Evolutionary conservation across 2,329 filamentous ascomycete species (phyloP).

Genomic region (Hypoxylon sp.): DNA sequence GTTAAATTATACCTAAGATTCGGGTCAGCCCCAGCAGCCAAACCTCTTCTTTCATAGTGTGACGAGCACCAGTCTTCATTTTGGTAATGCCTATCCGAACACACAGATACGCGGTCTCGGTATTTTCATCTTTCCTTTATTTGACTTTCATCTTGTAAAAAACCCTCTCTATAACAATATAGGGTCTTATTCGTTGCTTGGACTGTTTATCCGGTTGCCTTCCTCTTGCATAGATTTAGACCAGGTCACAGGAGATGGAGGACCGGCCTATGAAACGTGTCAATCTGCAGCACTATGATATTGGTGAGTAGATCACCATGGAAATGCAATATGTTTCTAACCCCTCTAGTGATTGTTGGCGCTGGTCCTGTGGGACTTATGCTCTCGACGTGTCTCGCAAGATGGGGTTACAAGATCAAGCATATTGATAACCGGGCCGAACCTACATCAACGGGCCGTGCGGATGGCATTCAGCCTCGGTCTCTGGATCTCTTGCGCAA

Average conservation of each 20-base stretch:
- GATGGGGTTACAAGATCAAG: conserved; percentile 96
- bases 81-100: too few species aligned
- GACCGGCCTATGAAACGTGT: conserved; percentile 36
- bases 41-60: conserved; percentile 2
- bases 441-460: conserved; percentile 85
- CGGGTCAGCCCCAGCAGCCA: conserved; percentile 7
- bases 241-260: conserved; percentile 40
- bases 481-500: conserved; percentile 89
- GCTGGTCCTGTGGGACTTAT: conserved; percentile 90
- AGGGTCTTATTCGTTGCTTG: background rate
- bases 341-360: conserved; percentile 79
- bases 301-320: conserved; percentile 52
- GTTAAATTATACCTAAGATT: conserved; percentile 20
- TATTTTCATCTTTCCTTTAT: background rate
- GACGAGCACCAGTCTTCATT: conserved; percentile 1
- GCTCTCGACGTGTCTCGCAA: conserved; percentile 85
- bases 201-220: background rate
- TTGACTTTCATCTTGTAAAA: background rate
- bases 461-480: conserved; percentile 91
- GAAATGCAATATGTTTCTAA: conserved; percentile 38
- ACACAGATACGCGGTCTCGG: conserved; percentile 8
- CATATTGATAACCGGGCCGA: conserved; percentile 92
- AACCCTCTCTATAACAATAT: conserved; percentile 6
- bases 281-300: conserved; percentile 55
- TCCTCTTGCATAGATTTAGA: conserved; percentile 5